Conservation (phyloP, 1,284 basidiomycete species). For the Ceraceosorus guamensis region DNA sequence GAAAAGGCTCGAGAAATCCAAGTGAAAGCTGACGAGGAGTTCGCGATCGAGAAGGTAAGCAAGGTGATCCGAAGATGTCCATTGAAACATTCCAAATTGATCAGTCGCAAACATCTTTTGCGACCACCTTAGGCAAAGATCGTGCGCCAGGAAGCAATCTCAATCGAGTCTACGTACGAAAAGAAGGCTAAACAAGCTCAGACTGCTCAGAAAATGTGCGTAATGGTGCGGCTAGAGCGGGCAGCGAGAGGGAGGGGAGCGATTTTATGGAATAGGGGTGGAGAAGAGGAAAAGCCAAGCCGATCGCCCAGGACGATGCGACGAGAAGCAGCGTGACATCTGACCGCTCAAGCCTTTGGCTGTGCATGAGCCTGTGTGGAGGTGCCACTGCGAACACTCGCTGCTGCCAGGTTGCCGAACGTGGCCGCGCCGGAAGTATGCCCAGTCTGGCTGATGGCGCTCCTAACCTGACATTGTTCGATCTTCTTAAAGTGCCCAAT, state of each 20-base stretch:
- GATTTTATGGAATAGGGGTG: not conserved
- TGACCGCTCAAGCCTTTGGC: no score
- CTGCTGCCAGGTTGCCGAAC: not conserved
- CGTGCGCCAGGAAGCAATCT: slow-evolving; percentile 44
- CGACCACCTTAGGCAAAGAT: slow-evolving; percentile 40
- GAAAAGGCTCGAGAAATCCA: slow-evolving; percentile 48
- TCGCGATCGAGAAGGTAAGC: slow-evolving; percentile 44
- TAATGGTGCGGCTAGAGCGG: not conserved
- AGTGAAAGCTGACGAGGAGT: slow-evolving; percentile 48
- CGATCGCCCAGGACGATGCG: no score
- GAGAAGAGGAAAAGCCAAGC: no score
- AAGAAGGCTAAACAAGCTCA: slow-evolving; percentile 47
- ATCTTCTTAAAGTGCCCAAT: slow-evolving; percentile 67
- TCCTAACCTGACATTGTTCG: not conserved
- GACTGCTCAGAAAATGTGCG: slow-evolving; percentile 44
- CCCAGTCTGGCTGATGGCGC: no score
- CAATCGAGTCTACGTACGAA: slow-evolving; percentile 40
- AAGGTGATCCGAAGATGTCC: no score
- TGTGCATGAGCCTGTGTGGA: not conserved
- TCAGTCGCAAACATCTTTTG: not conserved
- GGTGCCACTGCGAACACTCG: not conserved
- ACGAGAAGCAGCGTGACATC: no score
- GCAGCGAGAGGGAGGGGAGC: not conserved
- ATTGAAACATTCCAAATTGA: no score
- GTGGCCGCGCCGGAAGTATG: no score